Evolutionary conservation across 2,329 filamentous ascomycete genomes (phyloP).

Genomic region (Fusarium sp.): DNA sequence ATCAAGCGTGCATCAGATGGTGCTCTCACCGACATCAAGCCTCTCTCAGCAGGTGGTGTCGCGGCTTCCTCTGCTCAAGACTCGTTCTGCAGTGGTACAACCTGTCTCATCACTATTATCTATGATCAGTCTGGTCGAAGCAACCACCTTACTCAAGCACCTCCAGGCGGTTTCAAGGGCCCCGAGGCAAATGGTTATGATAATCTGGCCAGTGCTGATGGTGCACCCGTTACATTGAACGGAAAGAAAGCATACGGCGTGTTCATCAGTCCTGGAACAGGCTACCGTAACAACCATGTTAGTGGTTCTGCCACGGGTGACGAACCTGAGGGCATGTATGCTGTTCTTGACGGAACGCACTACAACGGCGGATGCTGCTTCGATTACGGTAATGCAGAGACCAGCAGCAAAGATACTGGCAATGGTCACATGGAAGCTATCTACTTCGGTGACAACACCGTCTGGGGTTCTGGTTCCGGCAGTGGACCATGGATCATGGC

Average conservation of each 20-base stretch:
- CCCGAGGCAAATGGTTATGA: slow-evolving; percentile 24
- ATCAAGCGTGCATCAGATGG: slow-evolving; percentile 33
- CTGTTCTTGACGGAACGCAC: slow-evolving; percentile 31
- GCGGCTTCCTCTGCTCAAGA: slow-evolving; percentile 73
- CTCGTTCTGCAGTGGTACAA: slow-evolving; percentile 69
- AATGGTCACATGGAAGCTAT: slow-evolving; percentile 77
- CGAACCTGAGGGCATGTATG: slow-evolving; percentile 19
- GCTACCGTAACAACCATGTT: slow-evolving; percentile 21
- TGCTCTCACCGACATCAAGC: slow-evolving; percentile 4
- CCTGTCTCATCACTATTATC: slow-evolving; percentile 72
- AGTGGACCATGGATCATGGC: slow-evolving; percentile 76
- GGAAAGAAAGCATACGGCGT: slow-evolving; percentile 33
- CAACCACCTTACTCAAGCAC: slow-evolving; percentile 73
- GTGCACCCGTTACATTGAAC: slow-evolving; percentile 26
- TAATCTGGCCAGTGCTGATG: slow-evolving; percentile 25
- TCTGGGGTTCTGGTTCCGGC: slow-evolving; percentile 69
- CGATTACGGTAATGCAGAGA: slow-evolving; percentile 53
- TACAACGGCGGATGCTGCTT: slow-evolving; percentile 30
- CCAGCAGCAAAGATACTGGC: slow-evolving; percentile 64
- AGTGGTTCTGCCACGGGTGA: slow-evolving; percentile 24
- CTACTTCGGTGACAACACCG: slow-evolving; percentile 69
- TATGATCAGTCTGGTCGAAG: slow-evolving; percentile 74
- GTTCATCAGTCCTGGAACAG: slow-evolving; percentile 24
- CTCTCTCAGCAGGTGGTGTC: slow-evolving; percentile 66
- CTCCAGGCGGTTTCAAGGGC: slow-evolving; percentile 62